Conservation (phyloP, 1,284 basidiomycete species). For the Heliocybe sulcata region DNA sequence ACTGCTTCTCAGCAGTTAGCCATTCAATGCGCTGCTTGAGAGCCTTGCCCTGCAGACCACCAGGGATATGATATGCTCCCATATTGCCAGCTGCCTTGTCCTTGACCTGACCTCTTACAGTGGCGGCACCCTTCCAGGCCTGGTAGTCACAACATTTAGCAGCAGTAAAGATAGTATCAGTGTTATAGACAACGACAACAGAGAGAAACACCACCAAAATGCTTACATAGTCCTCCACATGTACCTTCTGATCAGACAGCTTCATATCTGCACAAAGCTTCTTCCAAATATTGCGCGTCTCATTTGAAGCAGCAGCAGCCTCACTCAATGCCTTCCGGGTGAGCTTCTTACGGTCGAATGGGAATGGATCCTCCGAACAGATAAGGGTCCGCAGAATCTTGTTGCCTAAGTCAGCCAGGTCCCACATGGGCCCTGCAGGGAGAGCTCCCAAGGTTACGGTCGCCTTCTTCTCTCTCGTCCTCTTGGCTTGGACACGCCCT, state of each 20-base stretch:
- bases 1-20: neutral
- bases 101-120: neutral
- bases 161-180: too few relatives aligned
- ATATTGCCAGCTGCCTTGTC: neutral
- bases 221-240: neutral
- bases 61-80: neutral
- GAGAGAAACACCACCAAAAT: too few relatives aligned
- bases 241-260: neutral
- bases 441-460: neutral
- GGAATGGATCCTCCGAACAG: neutral
- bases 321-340: neutral
- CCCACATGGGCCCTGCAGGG: neutral
- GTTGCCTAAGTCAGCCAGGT: neutral
- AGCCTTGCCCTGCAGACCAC: neutral
- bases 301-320: neutral
- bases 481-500: neutral
- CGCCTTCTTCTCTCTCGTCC: neutral
- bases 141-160: neutral
- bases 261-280: neutral
- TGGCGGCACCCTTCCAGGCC: neutral
- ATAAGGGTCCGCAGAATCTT: neutral
- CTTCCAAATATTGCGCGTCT: neutral
- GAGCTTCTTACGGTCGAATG: neutral
- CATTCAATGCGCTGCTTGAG: neutral
- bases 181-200: too few relatives aligned